Evolutionary conservation across 371 early-diverging fungal genomes (phyloP).

Genomic region (Circinella minor): DNA sequence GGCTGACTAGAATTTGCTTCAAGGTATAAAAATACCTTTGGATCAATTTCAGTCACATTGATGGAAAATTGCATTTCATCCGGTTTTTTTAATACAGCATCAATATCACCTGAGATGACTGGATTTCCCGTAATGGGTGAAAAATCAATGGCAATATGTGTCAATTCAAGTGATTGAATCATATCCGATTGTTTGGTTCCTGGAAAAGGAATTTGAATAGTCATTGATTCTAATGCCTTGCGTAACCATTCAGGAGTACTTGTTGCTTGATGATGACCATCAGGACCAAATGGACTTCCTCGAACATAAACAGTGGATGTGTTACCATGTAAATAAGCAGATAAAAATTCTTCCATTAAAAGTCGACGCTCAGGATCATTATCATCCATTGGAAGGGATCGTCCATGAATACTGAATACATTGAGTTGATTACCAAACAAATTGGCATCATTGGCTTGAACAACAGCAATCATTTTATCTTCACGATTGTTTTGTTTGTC

Average conservation of each 20-base stretch:
- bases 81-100: slow-evolving; percentile 40
- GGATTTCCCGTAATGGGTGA: slow-evolving; percentile 22
- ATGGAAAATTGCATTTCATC: slow-evolving; percentile 48
- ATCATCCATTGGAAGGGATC: slow-evolving; percentile 36
- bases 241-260: slow-evolving; percentile 47
- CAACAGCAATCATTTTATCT: slow-evolving; percentile 47
- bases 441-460: slow-evolving; percentile 39
- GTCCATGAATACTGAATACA: slow-evolving; percentile 44
- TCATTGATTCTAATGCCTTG: slow-evolving; percentile 37
- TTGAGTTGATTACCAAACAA: slow-evolving; percentile 43
- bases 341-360: slow-evolving; percentile 40
- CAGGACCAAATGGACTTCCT: slow-evolving; percentile 42
- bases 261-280: slow-evolving; percentile 12
- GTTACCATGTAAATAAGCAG: slow-evolving; percentile 46
- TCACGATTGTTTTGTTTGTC: slow-evolving; percentile 19
- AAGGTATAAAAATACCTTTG: slow-evolving; percentile 41
- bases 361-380: slow-evolving; percentile 20
- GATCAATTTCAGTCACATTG: slow-evolving; percentile 42
- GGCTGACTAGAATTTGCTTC: slow-evolving; percentile 31
- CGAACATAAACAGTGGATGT: slow-evolving; percentile 38
- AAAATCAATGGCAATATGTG: slow-evolving; percentile 49
- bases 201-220: slow-evolving; percentile 47
- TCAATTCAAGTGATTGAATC: slow-evolving; percentile 39
- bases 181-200: slow-evolving; percentile 47
- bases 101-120: slow-evolving; percentile 44